Conservation (phyloP, 495 filamentous ascomycete species). For the Emericellopsis terricola region DNA sequence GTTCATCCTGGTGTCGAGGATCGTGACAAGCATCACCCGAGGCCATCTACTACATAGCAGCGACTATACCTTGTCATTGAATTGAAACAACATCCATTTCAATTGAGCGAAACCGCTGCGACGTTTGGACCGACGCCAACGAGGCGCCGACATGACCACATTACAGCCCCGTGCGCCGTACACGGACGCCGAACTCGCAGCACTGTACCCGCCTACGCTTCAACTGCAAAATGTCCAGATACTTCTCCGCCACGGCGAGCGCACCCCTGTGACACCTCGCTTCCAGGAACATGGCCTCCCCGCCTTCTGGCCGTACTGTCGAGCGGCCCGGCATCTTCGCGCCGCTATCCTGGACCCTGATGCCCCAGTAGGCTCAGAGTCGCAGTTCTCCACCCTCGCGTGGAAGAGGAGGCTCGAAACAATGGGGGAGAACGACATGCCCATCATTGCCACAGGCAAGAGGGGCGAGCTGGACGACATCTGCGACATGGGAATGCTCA, state of each 20-base stretch:
- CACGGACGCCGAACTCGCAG: slow-evolving; percentile 56
- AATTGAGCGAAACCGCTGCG: no score
- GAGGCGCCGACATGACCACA: slow-evolving; percentile 59
- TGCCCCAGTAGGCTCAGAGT: neutral
- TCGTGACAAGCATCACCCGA: no score
- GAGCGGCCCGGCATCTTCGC: slow-evolving; percentile 49
- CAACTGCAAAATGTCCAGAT: slow-evolving; percentile 83
- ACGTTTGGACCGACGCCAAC: no score
- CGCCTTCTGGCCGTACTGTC: slow-evolving; percentile 88
- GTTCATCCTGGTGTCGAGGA: no score
- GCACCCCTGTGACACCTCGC: slow-evolving; percentile 67
- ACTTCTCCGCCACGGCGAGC: slow-evolving; percentile 80
- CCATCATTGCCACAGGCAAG: slow-evolving; percentile 48
- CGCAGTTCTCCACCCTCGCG: slow-evolving; percentile 45
- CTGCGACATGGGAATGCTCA: slow-evolving; percentile 76
- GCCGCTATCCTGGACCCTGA: slow-evolving; percentile 42
- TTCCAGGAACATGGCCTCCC: slow-evolving; percentile 79
- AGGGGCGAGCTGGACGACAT: slow-evolving; percentile 53
- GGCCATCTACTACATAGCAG: no score
- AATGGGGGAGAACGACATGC: slow-evolving; percentile 53
- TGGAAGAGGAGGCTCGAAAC: slow-evolving; percentile 70
- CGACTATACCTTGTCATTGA: no score
- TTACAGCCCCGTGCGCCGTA: slow-evolving; percentile 61
- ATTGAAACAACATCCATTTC: no score
- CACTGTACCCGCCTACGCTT: slow-evolving; percentile 63